Conservation (phyloP, 2,329 filamentous ascomycete species). For the Fusarium sp. region DNA sequence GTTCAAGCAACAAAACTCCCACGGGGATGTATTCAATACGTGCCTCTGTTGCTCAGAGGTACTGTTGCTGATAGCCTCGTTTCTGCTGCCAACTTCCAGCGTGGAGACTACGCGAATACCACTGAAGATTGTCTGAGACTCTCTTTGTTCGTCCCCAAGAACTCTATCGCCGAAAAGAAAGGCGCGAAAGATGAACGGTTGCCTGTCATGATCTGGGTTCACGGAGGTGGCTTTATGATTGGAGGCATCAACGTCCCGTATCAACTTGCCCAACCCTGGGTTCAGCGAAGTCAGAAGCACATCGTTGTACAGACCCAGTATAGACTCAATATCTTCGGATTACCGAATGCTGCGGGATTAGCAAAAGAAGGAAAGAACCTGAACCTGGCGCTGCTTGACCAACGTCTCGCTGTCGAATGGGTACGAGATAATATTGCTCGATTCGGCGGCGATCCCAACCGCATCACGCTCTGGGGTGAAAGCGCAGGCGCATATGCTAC, state of each 20-base stretch:
- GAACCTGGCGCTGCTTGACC: constrained; percentile 30
- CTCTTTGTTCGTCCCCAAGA: constrained; percentile 18
- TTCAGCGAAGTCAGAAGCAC: constrained; percentile 29
- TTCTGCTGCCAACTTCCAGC: constrained; percentile 22
- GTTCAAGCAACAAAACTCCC: not conserved
- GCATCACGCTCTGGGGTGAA: constrained; percentile 33
- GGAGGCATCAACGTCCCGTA: constrained; percentile 24
- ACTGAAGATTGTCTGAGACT: constrained; percentile 32
- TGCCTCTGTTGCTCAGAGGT: constrained; percentile 2
- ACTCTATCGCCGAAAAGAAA: not conserved
- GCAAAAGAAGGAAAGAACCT: constrained; percentile 1
- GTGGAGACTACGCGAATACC: constrained; percentile 26
- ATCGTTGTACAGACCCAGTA: constrained; percentile 34
- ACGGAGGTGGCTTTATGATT: constrained; percentile 13
- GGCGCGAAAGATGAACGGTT: not conserved
- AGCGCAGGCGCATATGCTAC: constrained; percentile 26
- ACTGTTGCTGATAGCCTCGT: not conserved
- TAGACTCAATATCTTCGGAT: constrained; percentile 24
- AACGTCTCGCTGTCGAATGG: constrained; percentile 36
- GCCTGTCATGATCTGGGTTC: constrained; percentile 29
- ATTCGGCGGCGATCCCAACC: constrained; percentile 29
- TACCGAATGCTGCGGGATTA: constrained; percentile 18
- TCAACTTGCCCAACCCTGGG: constrained; percentile 24
- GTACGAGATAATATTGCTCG: constrained; percentile 26
- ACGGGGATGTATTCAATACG: constrained; percentile 29